Base-by-base conservation (phyloP, 2,329 filamentous ascomycete genomes). In the Sporothrix curviconia region DNA sequence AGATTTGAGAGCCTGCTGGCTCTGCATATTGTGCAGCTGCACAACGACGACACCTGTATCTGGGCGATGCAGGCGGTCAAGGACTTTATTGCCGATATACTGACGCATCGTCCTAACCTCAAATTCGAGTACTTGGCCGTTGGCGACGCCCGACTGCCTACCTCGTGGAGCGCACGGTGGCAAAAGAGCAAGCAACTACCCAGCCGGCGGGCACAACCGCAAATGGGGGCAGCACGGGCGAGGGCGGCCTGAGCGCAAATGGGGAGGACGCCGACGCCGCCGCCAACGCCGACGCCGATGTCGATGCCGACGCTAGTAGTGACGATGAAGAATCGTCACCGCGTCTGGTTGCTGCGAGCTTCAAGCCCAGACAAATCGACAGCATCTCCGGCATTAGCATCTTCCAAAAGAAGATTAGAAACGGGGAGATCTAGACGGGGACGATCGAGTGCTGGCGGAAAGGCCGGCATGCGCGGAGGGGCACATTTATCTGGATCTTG, bases 111-210 rank as follows among this genome's bases (percentile, higher is more conserved):
- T 58, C 79, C 79, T 0, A 65, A 77, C 9, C 70, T 82, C 64
- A 79, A 79, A 63, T 71, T 86, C 2, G 78, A 84, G 65, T 85
- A 78, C 73, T 70, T 86, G 17, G 78, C 80, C 5, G 76, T 84
- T 58, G 77, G 79, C 43, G 78, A 73, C 15, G 68, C 9, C 72
- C 78, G 55, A 68, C 70, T 0, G 75, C 80, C 4, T 76, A 81
- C 34, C 74, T 74, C 19, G 72, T 84, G 17, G 66, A 79, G 24
- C 71, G 78, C 32, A 12, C 30, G 2, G 37, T 25, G 37, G n/a
- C 15, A n/a, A 3, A 8, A 40, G 37, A 15, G 37, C 32, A 14
- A 34, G 32, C 9, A 19, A 69, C 19, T 67, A 70, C 3, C n/a
- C n/a, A n/a, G n/a, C n/a, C n/a, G n/a, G n/a, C n/a, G n/a, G n/a